Evolutionary conservation across 352 stramenopile species (phyloP), one percentile per base, ranked within the genome.

Genomic region (Phytophthora uliginosa): DNA sequence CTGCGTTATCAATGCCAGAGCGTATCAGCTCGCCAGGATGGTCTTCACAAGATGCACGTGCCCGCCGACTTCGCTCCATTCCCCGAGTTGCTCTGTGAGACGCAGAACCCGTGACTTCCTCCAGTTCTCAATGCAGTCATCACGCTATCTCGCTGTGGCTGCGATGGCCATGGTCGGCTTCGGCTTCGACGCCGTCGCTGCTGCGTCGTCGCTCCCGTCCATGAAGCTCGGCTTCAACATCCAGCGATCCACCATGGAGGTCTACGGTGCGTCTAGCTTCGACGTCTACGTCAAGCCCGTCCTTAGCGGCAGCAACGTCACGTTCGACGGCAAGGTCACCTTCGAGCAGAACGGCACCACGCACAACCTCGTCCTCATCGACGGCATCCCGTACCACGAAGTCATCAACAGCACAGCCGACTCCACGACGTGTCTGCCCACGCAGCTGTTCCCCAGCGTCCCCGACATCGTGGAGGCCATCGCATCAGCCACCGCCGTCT

Each of bases 181-280:
- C 15, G 13, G 36, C 60, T 68, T 71, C 40, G 24, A 74, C 52
- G 48, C 59, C 17, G 66, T 67, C 12, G 40, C 50, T 54, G 72
- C 69, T 5, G 42, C 64, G 12, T 71, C 64, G 6, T 66, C 75
- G 22, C 63, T 83, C 26, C 60, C 78, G 17, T 83, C 69, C 15
- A 59, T 86, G 51, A 77, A 75, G 20, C 64, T 88, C 7, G 70
- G 55, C 7, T 82, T 91, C 76, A 74, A 78, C 38, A 78, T 85
- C 65, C 84, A 89, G 58, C 81, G 84, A 22, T 74, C 66, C 53
- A 79, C 81, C 20, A 89, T 91, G 81, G 69, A 75, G 15, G 69
- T 88, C 47, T 82, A 89, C 55, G 78, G 80, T n/a, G 40, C 77
- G 36, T 74, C 73, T 53, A 70, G 59, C 54, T 86, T 89, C 17